Conservation (phyloP, 2,329 filamentous ascomycete genomes). For the Blastomyces parvus region DNA sequence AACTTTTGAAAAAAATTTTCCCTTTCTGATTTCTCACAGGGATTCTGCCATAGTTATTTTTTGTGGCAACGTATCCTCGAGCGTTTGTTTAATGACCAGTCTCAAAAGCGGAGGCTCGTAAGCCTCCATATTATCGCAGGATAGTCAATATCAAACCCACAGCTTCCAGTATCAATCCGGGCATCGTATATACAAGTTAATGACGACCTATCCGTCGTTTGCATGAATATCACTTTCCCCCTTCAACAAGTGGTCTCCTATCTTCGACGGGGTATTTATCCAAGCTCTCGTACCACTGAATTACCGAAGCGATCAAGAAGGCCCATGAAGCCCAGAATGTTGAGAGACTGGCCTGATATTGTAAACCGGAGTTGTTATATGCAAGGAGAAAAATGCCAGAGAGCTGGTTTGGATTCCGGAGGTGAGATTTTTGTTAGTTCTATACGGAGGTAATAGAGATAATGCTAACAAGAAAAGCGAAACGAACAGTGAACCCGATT, state of each 20-base stretch:
- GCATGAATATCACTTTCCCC: background rate
- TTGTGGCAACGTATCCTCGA: background rate
- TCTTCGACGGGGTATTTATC: conserved; percentile 40
- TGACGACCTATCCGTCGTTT: background rate
- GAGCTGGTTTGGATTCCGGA: background rate
- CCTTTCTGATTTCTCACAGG: background rate
- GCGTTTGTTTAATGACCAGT: background rate
- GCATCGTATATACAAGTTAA: background rate
- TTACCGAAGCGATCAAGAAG: conserved; percentile 38
- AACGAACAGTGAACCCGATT: conserved; percentile 48
- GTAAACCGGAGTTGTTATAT: conserved; percentile 37
- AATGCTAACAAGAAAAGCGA: conserved; percentile 5
- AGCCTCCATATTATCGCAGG: background rate
- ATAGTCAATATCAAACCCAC: background rate
- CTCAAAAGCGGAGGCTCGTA: background rate
- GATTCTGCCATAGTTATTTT: background rate
- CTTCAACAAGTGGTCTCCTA: background rate
- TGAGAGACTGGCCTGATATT: conserved; percentile 43
- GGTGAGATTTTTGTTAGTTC: background rate
- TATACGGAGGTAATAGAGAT: background rate
- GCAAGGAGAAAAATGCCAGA: conserved; percentile 7
- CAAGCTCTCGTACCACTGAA: conserved; percentile 44
- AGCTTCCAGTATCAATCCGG: background rate
- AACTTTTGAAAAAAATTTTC: background rate
- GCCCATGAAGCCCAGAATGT: conserved; percentile 36